phyloP scores from a whole-genome alignment of 2,329 filamentous ascomycete species.

The Alternaria brassicae region DNA sequence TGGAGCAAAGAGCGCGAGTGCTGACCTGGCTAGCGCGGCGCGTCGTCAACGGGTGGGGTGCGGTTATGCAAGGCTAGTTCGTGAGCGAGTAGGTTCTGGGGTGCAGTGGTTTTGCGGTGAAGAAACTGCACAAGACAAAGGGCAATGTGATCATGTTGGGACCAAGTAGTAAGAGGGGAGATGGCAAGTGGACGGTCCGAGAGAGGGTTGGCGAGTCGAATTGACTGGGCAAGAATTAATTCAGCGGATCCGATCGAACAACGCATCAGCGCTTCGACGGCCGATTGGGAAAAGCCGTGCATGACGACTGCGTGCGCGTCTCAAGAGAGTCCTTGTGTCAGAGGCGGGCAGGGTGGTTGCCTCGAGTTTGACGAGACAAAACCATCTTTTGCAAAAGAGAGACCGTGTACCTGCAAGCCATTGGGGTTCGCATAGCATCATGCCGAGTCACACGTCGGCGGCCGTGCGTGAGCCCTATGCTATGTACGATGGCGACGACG shows the following conservation, averaged over 20 bases:
- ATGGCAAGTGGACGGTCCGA: not conserved
- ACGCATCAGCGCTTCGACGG: conserved; percentile 17
- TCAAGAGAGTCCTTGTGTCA: not conserved
- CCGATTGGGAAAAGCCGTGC: conserved; percentile 14
- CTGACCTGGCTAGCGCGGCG: conserved; percentile 8
- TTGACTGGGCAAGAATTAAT: conserved; percentile 7
- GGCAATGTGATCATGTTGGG: not conserved
- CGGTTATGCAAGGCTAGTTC: conserved; percentile 13
- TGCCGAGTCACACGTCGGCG: conserved; percentile 25
- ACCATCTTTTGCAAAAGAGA: conserved; percentile 19
- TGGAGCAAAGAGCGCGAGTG: conserved; percentile 5
- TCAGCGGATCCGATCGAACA: conserved; percentile 12
- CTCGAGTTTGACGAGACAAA: conserved; percentile 28
- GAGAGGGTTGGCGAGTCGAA: conserved; percentile 11
- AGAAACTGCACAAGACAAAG: conserved; percentile 5
- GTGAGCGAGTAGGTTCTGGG: conserved; percentile 10
- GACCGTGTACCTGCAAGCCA: conserved; percentile 23
- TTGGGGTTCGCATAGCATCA: conserved; percentile 28
- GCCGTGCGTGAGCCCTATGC: conserved; percentile 6
- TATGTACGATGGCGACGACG: not conserved
- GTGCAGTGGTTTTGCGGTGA: conserved; percentile 11
- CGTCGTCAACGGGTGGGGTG: conserved; percentile 12
- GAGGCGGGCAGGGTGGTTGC: conserved; percentile 12
- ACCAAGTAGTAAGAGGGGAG: not conserved
- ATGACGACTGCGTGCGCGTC: conserved; percentile 11